These are phyloP conservation scores for Tuber melanosporum DNA, from an alignment of 495 filamentous ascomycete genomes.

Conservation along the genomic window DNA sequence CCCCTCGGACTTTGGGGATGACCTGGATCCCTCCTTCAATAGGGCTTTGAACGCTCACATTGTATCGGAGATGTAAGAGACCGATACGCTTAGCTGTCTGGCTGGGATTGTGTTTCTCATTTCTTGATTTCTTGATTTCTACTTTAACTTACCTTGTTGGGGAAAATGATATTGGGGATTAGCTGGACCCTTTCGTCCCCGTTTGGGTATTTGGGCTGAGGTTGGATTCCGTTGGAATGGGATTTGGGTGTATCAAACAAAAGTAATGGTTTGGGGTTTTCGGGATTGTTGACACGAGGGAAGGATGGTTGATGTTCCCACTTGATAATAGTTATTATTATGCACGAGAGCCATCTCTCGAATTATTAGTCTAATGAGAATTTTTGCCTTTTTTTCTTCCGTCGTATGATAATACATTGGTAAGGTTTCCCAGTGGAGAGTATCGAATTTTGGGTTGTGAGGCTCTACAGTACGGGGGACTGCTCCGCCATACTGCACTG, in stretches of 20 bases:
- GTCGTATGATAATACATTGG: not conserved
- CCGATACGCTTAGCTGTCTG: not conserved
- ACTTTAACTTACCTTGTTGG: not conserved
- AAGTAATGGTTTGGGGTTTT: not conserved
- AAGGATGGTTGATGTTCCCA: not conserved
- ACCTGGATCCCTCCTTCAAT: constrained; percentile 58
- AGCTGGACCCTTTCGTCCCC: not conserved
- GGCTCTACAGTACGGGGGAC: not conserved
- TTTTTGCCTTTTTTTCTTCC: not conserved
- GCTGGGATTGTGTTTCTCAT: not conserved
- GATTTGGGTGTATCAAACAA: not conserved
- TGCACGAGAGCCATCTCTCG: not conserved
- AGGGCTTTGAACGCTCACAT: constrained; percentile 76
- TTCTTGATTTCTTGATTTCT: not conserved
- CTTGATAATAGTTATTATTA: not conserved
- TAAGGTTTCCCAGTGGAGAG: not conserved
- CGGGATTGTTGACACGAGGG: not conserved
- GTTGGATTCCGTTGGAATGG: not conserved
- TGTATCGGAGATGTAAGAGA: constrained; percentile 74
- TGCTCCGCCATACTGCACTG: not conserved
- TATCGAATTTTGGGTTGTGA: not conserved
- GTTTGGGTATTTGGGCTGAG: not conserved
- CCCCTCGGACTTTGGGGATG: constrained; percentile 49
- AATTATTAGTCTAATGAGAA: not conserved
- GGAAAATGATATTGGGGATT: not conserved